Evolutionary conservation across 371 early-diverging fungal genomes (phyloP).

Genomic region (Globomyces sp.): DNA sequence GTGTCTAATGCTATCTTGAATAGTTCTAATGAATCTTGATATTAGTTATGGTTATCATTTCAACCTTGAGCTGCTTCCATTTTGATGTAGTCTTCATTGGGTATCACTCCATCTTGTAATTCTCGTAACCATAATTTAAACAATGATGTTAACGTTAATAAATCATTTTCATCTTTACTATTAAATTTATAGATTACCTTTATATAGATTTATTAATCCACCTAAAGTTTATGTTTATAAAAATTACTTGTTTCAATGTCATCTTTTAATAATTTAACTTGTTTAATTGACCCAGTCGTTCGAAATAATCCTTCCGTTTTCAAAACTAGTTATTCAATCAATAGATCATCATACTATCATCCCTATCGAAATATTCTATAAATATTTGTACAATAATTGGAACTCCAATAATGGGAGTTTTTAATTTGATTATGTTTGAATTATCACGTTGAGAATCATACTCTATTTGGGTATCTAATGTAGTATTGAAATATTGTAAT

Average conservation of each 20-base stretch:
- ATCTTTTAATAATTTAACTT: conserved; percentile 36
- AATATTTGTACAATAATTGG: conserved; percentile 34
- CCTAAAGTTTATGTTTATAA: conserved; percentile 18
- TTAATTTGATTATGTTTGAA: no score
- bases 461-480: not conserved
- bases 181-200: no score
- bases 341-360: conserved; percentile 20
- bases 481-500: conserved; percentile 8
- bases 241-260: conserved; percentile 38
- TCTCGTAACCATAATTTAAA: conserved; percentile 47
- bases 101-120: conserved; percentile 42
- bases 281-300: conserved; percentile 33
- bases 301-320: conserved; percentile 44
- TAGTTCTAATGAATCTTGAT: not conserved
- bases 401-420: conserved; percentile 9
- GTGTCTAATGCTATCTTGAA: not conserved
- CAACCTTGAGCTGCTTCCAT: conserved; percentile 9
- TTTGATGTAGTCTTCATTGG: conserved; percentile 27
- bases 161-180: conserved; percentile 22
- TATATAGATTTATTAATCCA: conserved; percentile 24
- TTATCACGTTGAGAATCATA: conserved; percentile 5
- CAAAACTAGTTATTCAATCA: conserved; percentile 27
- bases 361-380: conserved; percentile 30
- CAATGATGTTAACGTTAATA: conserved; percentile 36
- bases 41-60: not conserved